Evolutionary conservation across 1,284 basidiomycete species (phyloP), one percentile per base, ranked within the genome.

Genomic region (Heterobasidion occidentale): DNA sequence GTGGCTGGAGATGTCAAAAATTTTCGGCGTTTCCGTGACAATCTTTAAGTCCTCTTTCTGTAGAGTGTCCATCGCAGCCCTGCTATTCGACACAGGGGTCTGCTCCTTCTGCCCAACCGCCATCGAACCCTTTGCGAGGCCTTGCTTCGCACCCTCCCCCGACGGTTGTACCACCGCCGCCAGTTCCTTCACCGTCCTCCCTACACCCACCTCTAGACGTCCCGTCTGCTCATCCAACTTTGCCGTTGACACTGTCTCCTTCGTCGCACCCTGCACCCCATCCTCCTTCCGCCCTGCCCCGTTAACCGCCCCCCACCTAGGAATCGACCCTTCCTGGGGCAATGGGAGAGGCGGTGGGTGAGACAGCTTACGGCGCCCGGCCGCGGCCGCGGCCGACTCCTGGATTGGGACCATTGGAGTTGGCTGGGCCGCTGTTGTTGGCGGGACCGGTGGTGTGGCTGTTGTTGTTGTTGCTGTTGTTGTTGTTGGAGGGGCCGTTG

Each of bases 1-100:
- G 17, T 51, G 57, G 11, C 1, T 54, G 48, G n/a, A 46, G 49
- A 11, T 48, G 27, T 17, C 50, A 14, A 42, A 47, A 33, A 42
- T 54, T 35, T 36, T 44, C 7, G 49, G 33, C 15, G 52, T 33
- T 19, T 52, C 17, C 7, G 60, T 57, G 55, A 54, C 42, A 45
- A 57, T 56, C 46, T 54, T 49, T 4, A 61, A 55, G 15, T 60
- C 59, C 36, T 60, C 55, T 46, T 60, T 60, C 56, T 60, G 57
- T 27, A 36, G 54, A 34, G 9, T 53, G 54, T 38, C 59, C 59
- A 38, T 51, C 58, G 7, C 51, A 52, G 14, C 52, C 51, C 27
- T 59, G 51, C 8, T 54, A 51, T 11, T 46, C 33, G 36, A 54
- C 54, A 17, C 46, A 48, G 7, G 46, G 14, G 35, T 17, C 36